phyloP scores from a whole-genome alignment of 1,284 basidiomycete genomes.

The Ceratobasidium sp. region DNA sequence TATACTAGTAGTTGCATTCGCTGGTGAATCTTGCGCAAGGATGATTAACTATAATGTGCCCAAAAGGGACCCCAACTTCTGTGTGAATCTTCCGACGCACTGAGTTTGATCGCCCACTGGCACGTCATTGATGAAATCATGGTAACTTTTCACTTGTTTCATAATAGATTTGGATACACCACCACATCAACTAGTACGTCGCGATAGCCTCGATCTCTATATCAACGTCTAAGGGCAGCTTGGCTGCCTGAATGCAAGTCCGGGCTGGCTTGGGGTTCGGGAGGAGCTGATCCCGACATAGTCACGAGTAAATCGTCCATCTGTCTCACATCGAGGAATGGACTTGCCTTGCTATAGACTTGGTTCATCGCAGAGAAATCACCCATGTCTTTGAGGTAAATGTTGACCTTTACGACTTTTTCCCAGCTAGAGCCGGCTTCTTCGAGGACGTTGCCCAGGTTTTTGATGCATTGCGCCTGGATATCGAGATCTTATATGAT shows the following conservation, averaged over 20 bases:
- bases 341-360: conserved; percentile 59
- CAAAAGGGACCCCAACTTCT: no score
- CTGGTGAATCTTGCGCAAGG: no score
- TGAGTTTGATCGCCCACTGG: background rate
- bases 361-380: conserved; percentile 64
- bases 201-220: conserved; percentile 81
- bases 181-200: conserved; percentile 3
- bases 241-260: conserved; percentile 79
- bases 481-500: background rate
- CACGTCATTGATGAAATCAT: no score
- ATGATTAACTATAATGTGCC: no score
- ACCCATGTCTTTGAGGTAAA: conserved; percentile 66
- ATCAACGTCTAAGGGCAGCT: conserved; percentile 75
- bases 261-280: conserved; percentile 75
- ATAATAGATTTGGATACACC: background rate
- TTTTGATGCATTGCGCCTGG: conserved; percentile 64
- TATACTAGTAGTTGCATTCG: no score
- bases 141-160: background rate
- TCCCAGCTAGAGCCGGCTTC: conserved; percentile 65
- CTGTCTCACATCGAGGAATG: background rate
- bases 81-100: no score
- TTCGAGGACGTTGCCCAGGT: conserved; percentile 60
- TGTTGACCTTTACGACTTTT: conserved; percentile 63
- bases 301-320: background rate
- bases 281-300: conserved; percentile 53